Base-by-base conservation (phyloP, 2,329 filamentous ascomycete genomes). In the Cercospora zeina region DNA sequence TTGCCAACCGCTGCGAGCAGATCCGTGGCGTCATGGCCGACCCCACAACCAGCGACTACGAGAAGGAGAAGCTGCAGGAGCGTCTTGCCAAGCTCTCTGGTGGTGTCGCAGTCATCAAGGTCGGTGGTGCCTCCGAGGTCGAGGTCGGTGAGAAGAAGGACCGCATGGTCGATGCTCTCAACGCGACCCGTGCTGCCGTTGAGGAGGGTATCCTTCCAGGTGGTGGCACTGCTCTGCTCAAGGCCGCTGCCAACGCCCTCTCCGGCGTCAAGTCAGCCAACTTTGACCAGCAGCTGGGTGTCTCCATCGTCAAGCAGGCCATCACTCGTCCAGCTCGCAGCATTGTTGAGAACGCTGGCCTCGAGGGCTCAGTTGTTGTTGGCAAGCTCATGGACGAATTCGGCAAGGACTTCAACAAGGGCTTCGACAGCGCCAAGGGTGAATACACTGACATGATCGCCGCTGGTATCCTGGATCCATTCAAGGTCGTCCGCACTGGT, bases 91-190 rank as follows among this genome's bases (percentile, higher is more conserved):
- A 99, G 88, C 90, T 99, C 70, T 97, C 95, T 70, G 95, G 95
- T 68, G 95, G 95, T 85, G 95, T 99, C 73, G 95, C 95, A 72
- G 95, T 99, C 80, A 97, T 99, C 86, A 97, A 96, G 87, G 95
- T 99, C 67, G 95, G 95, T 73, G 95, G 95, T 78, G 86, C 93
- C 68, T 97, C 93, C 67, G 95, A 99, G 82, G 93, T 99, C 69
- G 95, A 99, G 85, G 95, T 99, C 62, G 89, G 93, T 71, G 95
- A 99, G 87, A 99, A 99, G 91, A 99, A 99, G 88, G 95, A 99
- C 80, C 91, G 95, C 77, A 96, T 97, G 73, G 95, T 99, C 66
- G 95, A 99, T 80, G 95, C 95, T 64, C 84, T 99, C 66, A 99
- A 99, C 81, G 95, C 95, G 71, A 99, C 95, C 69, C 93, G 95